Evolutionary conservation across 805 yeast genomes (phyloP).

Genomic region (Saccharomycopsis guyanensis): DNA sequence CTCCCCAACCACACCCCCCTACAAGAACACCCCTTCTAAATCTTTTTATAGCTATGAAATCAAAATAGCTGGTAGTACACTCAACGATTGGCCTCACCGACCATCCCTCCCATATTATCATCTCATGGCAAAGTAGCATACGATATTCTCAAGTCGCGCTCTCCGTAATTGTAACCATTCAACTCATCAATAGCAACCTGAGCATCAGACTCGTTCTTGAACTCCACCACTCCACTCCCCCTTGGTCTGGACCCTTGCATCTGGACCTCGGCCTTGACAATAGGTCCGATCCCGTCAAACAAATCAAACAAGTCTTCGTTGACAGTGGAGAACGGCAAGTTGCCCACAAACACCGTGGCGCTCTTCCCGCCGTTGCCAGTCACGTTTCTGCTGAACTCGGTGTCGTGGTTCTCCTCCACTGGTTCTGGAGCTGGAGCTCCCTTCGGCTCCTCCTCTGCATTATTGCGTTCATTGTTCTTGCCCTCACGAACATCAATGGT

Average conservation of each 20-base stretch:
- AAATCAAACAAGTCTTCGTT: slow-evolving; percentile 77
- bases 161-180: slow-evolving; percentile 78
- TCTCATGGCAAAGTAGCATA: slow-evolving; percentile 39
- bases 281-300: slow-evolving; percentile 76
- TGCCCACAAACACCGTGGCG: slow-evolving; percentile 57
- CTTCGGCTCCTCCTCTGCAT: slow-evolving; percentile 16
- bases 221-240: slow-evolving; percentile 83
- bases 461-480: slow-evolving; percentile 26
- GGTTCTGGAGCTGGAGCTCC: slow-evolving; percentile 19
- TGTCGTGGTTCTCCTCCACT: slow-evolving; percentile 22
- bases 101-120: no score
- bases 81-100: no score
- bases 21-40: no score
- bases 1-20: no score
- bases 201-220: slow-evolving; percentile 59
- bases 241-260: slow-evolving; percentile 52
- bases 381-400: slow-evolving; percentile 62
- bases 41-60: no score
- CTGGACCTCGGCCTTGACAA: slow-evolving; percentile 70
- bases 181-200: slow-evolving; percentile 67
- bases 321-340: slow-evolving; percentile 86
- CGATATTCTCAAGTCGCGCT: slow-evolving; percentile 59
- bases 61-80: no score
- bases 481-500: slow-evolving; percentile 75
- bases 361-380: slow-evolving; percentile 54